phyloP scores from a whole-genome alignment of 2,329 filamentous ascomycete species.

The Ophiosphaerella narmari region DNA sequence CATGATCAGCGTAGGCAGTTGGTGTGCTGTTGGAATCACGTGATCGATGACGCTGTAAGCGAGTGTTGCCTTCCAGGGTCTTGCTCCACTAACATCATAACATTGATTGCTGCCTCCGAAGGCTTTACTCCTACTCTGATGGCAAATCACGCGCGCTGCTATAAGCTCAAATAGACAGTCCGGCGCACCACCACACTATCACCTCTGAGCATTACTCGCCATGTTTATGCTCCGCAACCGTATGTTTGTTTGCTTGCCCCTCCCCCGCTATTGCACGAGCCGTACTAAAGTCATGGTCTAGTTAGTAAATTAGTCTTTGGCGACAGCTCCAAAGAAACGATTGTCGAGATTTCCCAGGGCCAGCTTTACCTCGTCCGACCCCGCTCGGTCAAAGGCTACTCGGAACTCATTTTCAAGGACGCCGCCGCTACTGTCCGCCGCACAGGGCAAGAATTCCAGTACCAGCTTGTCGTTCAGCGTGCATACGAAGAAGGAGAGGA shows the following conservation, averaged over 20 bases:
- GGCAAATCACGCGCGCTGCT: conserved; percentile 17
- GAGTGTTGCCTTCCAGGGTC: conserved; percentile 17
- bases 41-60: conserved; percentile 12
- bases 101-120: conserved; percentile 21
- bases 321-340: conserved; percentile 84
- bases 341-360: conserved; percentile 93
- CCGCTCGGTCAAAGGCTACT: conserved; percentile 94
- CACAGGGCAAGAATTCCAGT: conserved; percentile 94
- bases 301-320: conserved; percentile 93
- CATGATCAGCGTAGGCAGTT: not conserved
- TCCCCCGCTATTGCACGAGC: conserved; percentile 32
- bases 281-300: conserved; percentile 48
- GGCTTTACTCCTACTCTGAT: conserved; percentile 13
- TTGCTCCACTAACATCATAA: conserved; percentile 16
- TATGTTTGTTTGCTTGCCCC: conserved; percentile 38
- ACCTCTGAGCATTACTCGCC: conserved; percentile 21
- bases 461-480: conserved; percentile 93
- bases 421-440: conserved; percentile 87
- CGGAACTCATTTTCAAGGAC: conserved; percentile 98
- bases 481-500: conserved; percentile 98
- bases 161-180: conserved; percentile 24
- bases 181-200: conserved; percentile 12
- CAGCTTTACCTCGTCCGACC: conserved; percentile 97
- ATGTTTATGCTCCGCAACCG: conserved; percentile 50
- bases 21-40: not conserved